Base-by-base conservation (phyloP, 148 eudicot genomes). In the Camellia japonica region DNA sequence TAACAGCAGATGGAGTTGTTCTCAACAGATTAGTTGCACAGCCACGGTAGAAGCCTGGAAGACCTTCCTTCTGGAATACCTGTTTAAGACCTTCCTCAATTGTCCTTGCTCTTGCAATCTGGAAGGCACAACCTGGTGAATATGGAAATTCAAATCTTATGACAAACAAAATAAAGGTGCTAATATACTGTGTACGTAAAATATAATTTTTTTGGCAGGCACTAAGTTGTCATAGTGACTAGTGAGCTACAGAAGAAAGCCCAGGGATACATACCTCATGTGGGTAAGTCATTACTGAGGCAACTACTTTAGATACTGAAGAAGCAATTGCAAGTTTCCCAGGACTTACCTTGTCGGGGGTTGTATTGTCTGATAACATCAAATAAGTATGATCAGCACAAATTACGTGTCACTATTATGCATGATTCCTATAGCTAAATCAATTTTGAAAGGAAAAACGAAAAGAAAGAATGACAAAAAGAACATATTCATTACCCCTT, bases 61-160 rank as follows among this genome's bases (percentile, higher is more conserved):
- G 30, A 23, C 30, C 30, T 23, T 23, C 30, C 30, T 23, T 23
- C 30, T 23, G 30, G 30, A 23, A 71, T 49, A 71, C 74, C 74
- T 71, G 47, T 2, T 71, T 47, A 13, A 90, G n/a, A n/a, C n/a
- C n/a, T n/a, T 86, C 63, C 86, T 90, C 43, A 71, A 75, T 42
- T 89, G 97, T 7, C 98, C 97, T 85, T 94, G 98, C 77, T 94
- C 98, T 81, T 94, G 98, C 77, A 94, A 88, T 85, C 91, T 86
- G 14, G 98, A 90, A 8, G 93, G 98, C 18, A 94, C 86, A n/a
- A 94, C 98, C 98, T 94, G 90, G 74, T n/a, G 64, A 58, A 66
- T 63, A 18, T 13, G 30, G 9, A 47, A 54, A 2, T 71, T 14
- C 44, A 14, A 30, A 20, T 14, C 55, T 64, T 54, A 23, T 23